These are phyloP conservation scores for Ophiostoma montium DNA, from an alignment of 2,329 filamentous ascomycete genomes.

Conservation along the genomic window DNA sequence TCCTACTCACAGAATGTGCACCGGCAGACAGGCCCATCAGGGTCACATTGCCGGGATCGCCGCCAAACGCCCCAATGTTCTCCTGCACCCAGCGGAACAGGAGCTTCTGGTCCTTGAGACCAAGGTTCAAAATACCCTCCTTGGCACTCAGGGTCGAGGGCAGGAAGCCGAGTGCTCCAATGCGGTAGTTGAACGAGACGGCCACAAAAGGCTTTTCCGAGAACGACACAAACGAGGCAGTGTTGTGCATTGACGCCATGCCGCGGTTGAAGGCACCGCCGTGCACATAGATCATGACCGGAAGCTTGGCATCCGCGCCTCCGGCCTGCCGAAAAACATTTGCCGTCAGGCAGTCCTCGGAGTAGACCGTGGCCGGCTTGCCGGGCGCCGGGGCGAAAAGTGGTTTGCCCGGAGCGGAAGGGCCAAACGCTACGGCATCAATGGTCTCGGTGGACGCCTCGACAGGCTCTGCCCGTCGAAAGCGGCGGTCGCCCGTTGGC, in stretches of 20 bases:
- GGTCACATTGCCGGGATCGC: slow-evolving; percentile 11
- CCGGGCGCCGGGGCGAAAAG: background rate
- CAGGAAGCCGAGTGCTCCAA: slow-evolving; percentile 55
- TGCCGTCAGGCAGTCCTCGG: slow-evolving; percentile 1
- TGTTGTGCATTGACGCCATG: slow-evolving; percentile 11
- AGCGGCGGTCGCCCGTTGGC: background rate
- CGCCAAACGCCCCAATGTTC: slow-evolving; percentile 13
- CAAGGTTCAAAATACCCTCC: slow-evolving; percentile 41
- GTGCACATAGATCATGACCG: slow-evolving; percentile 2
- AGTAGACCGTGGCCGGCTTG: slow-evolving; percentile 1
- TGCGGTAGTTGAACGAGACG: slow-evolving; percentile 41
- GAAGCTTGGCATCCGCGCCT: background rate
- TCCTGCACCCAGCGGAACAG: slow-evolving; percentile 13
- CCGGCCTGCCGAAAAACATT: background rate
- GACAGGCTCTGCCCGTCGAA: background rate
- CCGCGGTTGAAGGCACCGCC: slow-evolving; percentile 1
- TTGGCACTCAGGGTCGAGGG: slow-evolving; percentile 24
- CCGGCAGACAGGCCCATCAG: slow-evolving; percentile 14
- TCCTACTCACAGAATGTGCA: background rate
- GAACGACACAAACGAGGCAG: slow-evolving; percentile 38
- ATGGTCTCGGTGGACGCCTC: background rate
- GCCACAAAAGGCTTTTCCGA: background rate
- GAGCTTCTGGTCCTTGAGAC: slow-evolving; percentile 34
- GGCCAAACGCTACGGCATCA: background rate
- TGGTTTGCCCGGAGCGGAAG: background rate